Evolutionary conservation across 1,139 yeast species (phyloP).

Genomic region (Debaryomyces coudertii): DNA sequence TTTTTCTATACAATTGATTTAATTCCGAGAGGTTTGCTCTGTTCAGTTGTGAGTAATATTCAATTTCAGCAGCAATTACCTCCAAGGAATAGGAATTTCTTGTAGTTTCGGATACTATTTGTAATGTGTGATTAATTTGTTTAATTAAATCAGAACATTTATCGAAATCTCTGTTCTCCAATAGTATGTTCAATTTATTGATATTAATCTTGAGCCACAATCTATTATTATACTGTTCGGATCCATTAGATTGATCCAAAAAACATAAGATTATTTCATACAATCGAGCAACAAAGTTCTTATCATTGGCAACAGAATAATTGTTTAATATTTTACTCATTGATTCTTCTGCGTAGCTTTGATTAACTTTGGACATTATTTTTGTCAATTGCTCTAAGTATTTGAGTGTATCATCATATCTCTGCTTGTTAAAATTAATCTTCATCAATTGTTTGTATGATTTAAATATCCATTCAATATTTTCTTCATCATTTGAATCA

Average conservation of each 20-base stretch:
- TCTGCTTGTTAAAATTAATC: slow-evolving; percentile 41
- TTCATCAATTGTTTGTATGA: slow-evolving; percentile 70
- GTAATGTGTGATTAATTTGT: slow-evolving; percentile 43
- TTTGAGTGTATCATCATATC: slow-evolving; percentile 38
- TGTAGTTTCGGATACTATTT: slow-evolving; percentile 44
- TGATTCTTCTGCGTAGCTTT: slow-evolving; percentile 64
- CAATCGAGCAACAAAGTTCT: slow-evolving; percentile 28
- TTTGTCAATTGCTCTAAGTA: slow-evolving; percentile 28
- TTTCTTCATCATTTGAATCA: slow-evolving; percentile 21
- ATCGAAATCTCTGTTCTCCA: slow-evolving; percentile 41
- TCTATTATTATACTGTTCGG: slow-evolving; percentile 46
- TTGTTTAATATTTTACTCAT: slow-evolving; percentile 57
- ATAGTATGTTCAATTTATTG: slow-evolving; percentile 50
- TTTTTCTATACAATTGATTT: slow-evolving; percentile 50
- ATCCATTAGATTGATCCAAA: slow-evolving; percentile 18
- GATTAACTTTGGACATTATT: slow-evolving; percentile 34
- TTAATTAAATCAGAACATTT: slow-evolving; percentile 45
- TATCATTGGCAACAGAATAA: slow-evolving; percentile 37
- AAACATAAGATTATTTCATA: slow-evolving; percentile 34
- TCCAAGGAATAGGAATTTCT: slow-evolving; percentile 57
- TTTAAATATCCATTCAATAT: slow-evolving; percentile 54
- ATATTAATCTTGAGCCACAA: slow-evolving; percentile 59
- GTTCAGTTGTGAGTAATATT: slow-evolving; percentile 40
- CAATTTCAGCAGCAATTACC: slow-evolving; percentile 67
- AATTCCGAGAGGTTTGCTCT: slow-evolving; percentile 41